Conservation (phyloP, 768 basidiomycete genomes). For the Boletus vermiculosoides region DNA sequence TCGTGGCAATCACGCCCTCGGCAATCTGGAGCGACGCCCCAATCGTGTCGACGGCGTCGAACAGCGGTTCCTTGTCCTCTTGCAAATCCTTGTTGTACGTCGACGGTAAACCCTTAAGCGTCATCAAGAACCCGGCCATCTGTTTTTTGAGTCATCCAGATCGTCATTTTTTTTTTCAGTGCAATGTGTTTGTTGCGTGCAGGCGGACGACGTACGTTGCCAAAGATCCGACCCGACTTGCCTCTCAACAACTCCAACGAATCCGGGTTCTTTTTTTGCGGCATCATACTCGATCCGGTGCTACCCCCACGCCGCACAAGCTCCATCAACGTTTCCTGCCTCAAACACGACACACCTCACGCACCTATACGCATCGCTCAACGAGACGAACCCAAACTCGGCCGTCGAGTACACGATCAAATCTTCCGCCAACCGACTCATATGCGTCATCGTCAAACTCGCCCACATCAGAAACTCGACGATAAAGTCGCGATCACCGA, state of each 20-base stretch:
- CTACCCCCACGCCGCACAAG: constrained; percentile 39
- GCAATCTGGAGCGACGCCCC: constrained; percentile 88
- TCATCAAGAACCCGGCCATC: constrained; percentile 99
- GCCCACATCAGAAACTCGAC: constrained; percentile 98
- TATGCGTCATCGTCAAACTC: constrained; percentile 87
- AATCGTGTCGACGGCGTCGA: constrained; percentile 89
- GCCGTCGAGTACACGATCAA: constrained; percentile 95
- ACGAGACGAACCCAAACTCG: constrained; percentile 94
- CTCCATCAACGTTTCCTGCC: not conserved
- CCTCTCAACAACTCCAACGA: constrained; percentile 93
- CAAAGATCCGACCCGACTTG: constrained; percentile 93
- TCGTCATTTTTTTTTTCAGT: not conserved
- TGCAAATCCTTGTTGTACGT: constrained; percentile 99
- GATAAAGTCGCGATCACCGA: constrained; percentile 95
- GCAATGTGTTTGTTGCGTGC: not conserved
- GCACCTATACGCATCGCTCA: constrained; percentile 96
- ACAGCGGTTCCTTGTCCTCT: constrained; percentile 97
- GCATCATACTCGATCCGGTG: constrained; percentile 99
- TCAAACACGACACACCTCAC: constrained; percentile 13
- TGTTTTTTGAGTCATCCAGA: not conserved
- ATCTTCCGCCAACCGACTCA: constrained; percentile 95
- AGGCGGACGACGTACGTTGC: constrained; percentile 47
- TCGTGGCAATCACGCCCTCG: constrained; percentile 89
- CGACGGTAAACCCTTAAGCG: constrained; percentile 93
- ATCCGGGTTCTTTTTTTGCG: constrained; percentile 99